Percentiles rank a stretch among this genome's conserved stretches.
Conservation (phyloP, 176 grass and related monocot species). For the Oryza longistaminata region DNA sequence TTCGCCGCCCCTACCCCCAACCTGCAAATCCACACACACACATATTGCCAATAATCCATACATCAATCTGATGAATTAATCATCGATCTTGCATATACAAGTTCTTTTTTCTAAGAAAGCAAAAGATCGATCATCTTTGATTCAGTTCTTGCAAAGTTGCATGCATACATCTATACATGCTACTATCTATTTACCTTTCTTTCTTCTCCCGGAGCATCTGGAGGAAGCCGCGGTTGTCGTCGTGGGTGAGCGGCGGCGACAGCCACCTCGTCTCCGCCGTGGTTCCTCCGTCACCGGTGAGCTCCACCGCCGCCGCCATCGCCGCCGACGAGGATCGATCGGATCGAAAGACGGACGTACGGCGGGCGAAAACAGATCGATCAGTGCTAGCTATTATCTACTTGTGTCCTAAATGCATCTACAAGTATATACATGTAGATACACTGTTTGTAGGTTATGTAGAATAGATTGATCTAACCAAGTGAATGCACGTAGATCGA, state of each 20-base stretch:
- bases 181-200: slow-evolving; percentile 52
- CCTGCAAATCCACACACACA: slow-evolving; percentile 20
- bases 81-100: neutral
- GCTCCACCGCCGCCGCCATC: slow-evolving; percentile 28
- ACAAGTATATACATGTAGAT: neutral
- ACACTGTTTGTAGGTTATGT: neutral
- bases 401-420: neutral
- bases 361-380: neutral
- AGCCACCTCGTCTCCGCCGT: neutral
- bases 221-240: slow-evolving; percentile 77
- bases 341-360: neutral
- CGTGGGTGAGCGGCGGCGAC: slow-evolving; percentile 63
- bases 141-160: neutral
- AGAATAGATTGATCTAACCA: neutral
- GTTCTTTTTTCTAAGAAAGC: too few species aligned
- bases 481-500: neutral
- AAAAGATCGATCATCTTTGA: too few species aligned
- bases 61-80: neutral
- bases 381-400: neutral
- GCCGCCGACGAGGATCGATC: neutral
- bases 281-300: neutral
- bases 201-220: slow-evolving; percentile 69
- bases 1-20: slow-evolving; percentile 47
- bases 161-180: neutral
- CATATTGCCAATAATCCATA: neutral